These are phyloP conservation scores for Microdochium paspali DNA, from an alignment of 2,329 filamentous ascomycete genomes.

Conservation along the genomic window DNA sequence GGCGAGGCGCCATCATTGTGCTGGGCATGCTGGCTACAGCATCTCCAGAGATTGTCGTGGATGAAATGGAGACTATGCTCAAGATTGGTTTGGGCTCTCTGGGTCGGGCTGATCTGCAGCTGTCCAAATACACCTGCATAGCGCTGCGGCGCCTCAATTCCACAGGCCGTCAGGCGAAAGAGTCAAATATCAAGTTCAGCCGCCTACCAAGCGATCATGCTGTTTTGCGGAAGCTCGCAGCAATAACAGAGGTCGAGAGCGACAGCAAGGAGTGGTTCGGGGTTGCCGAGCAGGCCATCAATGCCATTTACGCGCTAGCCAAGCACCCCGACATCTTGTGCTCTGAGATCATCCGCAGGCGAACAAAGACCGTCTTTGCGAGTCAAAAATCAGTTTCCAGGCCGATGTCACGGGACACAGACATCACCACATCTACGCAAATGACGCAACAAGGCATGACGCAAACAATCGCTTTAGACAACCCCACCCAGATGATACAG, in stretches of 20 bases:
- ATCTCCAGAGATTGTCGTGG: slow-evolving; percentile 84
- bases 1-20: slow-evolving; percentile 89
- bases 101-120: slow-evolving; percentile 72
- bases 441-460: slow-evolving; percentile 22
- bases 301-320: slow-evolving; percentile 86
- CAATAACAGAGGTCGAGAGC: slow-evolving; percentile 76
- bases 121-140: slow-evolving; percentile 93
- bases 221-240: slow-evolving; percentile 69
- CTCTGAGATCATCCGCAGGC: slow-evolving; percentile 79
- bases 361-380: slow-evolving; percentile 73
- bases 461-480: slow-evolving; percentile 12
- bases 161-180: slow-evolving; percentile 68
- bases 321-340: slow-evolving; percentile 92
- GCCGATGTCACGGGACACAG: slow-evolving; percentile 35
- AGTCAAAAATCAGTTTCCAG: slow-evolving; percentile 32
- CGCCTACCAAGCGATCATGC: slow-evolving; percentile 89
- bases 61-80: slow-evolving; percentile 91
- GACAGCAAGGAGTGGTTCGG: slow-evolving; percentile 96
- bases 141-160: slow-evolving; percentile 87
- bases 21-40: slow-evolving; percentile 94
- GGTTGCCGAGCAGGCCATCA: slow-evolving; percentile 90
- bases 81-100: slow-evolving; percentile 76
- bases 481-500: slow-evolving; percentile 20
- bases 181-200: slow-evolving; percentile 57
- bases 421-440: slow-evolving; percentile 23